These are phyloP conservation scores for Arachnopeziza araneosa DNA, from an alignment of 2,329 filamentous ascomycete genomes.

Conservation along the genomic window DNA sequence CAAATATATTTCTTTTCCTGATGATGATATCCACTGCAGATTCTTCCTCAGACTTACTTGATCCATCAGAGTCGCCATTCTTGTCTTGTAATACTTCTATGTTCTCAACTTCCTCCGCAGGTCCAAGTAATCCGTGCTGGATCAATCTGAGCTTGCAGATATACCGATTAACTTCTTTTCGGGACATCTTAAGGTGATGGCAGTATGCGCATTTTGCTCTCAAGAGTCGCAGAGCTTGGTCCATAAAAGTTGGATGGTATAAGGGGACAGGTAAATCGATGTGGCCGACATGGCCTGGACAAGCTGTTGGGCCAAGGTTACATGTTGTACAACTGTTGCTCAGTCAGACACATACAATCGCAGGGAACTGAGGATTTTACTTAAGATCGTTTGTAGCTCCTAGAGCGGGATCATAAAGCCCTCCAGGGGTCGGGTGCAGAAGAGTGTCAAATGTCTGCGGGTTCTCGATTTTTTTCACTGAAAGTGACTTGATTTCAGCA, in stretches of 20 bases:
- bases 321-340: slow-evolving; percentile 78
- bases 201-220: slow-evolving; percentile 89
- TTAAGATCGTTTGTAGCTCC: slow-evolving; percentile 82
- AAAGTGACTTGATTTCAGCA: slow-evolving; percentile 80
- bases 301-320: slow-evolving; percentile 72
- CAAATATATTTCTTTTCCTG: slow-evolving; percentile 58
- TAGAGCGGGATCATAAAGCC: slow-evolving; percentile 86
- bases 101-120: slow-evolving; percentile 48
- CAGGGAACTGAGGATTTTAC: slow-evolving; percentile 45
- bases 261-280: slow-evolving; percentile 91
- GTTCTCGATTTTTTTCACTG: slow-evolving; percentile 91
- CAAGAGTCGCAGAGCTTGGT: slow-evolving; percentile 80
- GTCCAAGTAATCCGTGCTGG: slow-evolving; percentile 73
- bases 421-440: slow-evolving; percentile 81
- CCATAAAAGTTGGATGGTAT: slow-evolving; percentile 96
- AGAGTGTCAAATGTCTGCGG: slow-evolving; percentile 91
- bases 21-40: slow-evolving; percentile 43
- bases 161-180: slow-evolving; percentile 70
- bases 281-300: slow-evolving; percentile 90
- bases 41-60: slow-evolving; percentile 26
- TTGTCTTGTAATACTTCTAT: slow-evolving; percentile 26
- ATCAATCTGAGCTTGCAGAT: slow-evolving; percentile 80
- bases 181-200: slow-evolving; percentile 75
- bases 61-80: slow-evolving; percentile 16
- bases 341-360: slow-evolving; percentile 11